Base-by-base conservation (phyloP, 2,329 filamentous ascomycete genomes). In the Ascochyta fabae region DNA sequence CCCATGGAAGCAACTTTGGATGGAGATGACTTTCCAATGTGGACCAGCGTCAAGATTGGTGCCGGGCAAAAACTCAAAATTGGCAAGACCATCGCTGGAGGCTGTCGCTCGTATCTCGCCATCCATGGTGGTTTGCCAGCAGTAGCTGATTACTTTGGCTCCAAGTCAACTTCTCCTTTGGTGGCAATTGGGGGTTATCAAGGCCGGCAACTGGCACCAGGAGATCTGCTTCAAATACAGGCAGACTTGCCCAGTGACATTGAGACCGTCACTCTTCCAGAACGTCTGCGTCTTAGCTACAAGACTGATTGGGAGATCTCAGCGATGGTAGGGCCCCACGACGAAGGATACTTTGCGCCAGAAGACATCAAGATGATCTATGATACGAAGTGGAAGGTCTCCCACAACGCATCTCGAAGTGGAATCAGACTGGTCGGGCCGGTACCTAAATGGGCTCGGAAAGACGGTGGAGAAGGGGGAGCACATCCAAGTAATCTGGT, bases 381-480 rank as follows among this genome's bases (percentile, higher is more conserved):
- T 69, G 71, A 73, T 5, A 83, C 81, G 0, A 72, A 79, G n/a
- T 87, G 84, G 83, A 84, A 83, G 44, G 77, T 88, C 2, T 84
- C 81, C 0, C 85, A 88, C 61, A 88, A 88, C 55, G 81, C 83
- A 0, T 83, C 82, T 12, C 77, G 86, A 53, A 84, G 81, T 36
- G 86, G 85, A 0, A 84, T 88, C 24, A 80, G 86, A 6, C 77
- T 89, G 0, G 71, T 85, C 1, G 86, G 86, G 0, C 84, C 85
- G 0, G 79, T 80, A 0, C 84, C 84, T 0, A 79, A 81, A 58
- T 89, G 83, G 82, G 83, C 84, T 13, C 77, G 86, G 6, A 69
- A 79, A 29, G 81, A 85, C 59, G 86, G 86, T 10, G 86, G 86
- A 0, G 85, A 87, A 57, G 86, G 85, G 7, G 86, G 86, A 10